Evolutionary conservation across 257 asterid genomes (phyloP), one percentile per base, ranked within the genome.

Genomic region (Jacaranda copaia): DNA sequence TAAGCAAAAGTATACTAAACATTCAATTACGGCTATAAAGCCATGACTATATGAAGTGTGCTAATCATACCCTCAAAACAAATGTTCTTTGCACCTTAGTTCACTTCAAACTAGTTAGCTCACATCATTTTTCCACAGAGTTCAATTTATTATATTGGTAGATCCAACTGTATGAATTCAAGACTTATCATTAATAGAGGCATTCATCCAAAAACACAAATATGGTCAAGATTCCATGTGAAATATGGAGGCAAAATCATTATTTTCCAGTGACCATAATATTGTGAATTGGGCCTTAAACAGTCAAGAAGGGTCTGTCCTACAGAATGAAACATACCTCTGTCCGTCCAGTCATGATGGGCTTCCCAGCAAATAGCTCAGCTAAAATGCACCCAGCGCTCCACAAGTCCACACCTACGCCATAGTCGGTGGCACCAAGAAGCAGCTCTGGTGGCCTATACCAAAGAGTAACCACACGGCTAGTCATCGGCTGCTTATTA

Each of bases 321-420:
- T 55, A 4, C 59, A 77, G 20, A 42, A 42, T 49, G 53, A 42
- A 48, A 38, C 35, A 46, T 79, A 92, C 98, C 98, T 93, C 98
- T 5, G 98, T 93, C 11, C 98, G 91, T 8, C 98, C 98, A 4
- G 98, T 93, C 98, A 93, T 91, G 70, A 91, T 87, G 74, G 98
- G 98, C 85, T 89, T 93, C 82, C 96, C 97, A 62, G 94, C 91
- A 81, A 91, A 89, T 66, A 93, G 80, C 85, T 93, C 98, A 0
- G 97, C 98, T 71, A 93, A 86, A 83, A 93, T 93, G 81, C 98
- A 93, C 38, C 98, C 98, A 39, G 97, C 91, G 52, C 98, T 93
- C 98, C 98, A 93, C 70, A 93, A 92, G 81, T 93, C 98, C 69
- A 92, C 87, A n/a, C 98, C 96, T 12, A 92, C 92, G 5, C 98